phyloP scores from a whole-genome alignment of 2,329 filamentous ascomycete species.

The Botrytis fabae region DNA sequence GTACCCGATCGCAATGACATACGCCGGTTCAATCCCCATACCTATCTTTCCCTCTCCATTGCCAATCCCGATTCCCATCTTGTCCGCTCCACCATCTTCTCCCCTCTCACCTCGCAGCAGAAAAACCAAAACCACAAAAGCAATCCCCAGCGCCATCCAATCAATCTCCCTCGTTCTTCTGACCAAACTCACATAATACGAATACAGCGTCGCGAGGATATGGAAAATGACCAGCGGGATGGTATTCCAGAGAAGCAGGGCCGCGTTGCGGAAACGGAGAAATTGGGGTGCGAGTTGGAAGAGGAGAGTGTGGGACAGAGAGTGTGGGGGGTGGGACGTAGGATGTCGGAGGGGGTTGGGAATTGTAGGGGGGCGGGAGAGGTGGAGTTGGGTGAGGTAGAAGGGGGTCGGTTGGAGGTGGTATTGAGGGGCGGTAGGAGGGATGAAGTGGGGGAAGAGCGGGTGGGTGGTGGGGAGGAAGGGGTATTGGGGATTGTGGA shows the following conservation, averaged over 20 bases:
- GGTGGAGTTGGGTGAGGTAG: neutral
- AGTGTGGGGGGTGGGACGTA: fast-evolving
- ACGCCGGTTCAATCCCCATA: neutral
- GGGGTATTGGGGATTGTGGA: neutral
- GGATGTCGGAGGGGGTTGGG: neutral
- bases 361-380: neutral
- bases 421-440: too few relatives aligned
- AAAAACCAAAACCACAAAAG: neutral
- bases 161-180: neutral
- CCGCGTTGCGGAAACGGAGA: fast-evolving
- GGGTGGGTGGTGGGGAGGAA: neutral
- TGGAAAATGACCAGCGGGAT: neutral
- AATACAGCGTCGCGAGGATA: neutral
- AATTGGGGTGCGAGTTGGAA: neutral
- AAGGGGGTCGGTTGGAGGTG: neutral
- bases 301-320: neutral
- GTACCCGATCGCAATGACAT: neutral
- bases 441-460: neutral
- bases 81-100: neutral
- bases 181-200: neutral
- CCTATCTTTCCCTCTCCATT: neutral
- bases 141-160: neutral
- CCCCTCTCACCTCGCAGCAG: neutral
- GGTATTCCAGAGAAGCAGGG: neutral
- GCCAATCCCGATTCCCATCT: neutral